Base-by-base conservation (phyloP, 148 eudicot species). In the Cornus suecica region DNA sequence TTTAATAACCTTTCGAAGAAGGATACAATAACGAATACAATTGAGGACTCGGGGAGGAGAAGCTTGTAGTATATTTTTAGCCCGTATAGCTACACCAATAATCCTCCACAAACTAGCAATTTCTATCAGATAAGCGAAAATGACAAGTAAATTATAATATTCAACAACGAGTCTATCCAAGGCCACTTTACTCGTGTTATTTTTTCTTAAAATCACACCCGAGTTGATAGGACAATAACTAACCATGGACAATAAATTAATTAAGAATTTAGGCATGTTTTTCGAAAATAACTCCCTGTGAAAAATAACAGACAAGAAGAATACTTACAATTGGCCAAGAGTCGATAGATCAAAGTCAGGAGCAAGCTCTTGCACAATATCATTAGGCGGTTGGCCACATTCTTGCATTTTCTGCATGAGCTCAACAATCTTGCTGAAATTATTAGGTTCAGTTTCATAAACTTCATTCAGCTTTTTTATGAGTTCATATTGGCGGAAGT, bases 361-460 rank as follows among this genome's bases (percentile, higher is more conserved):
- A 85, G 93, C 93, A 48, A 95, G 90, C 88, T 95, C 99, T 54
- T 86, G 86, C 70, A 93, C 94, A 42, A 95, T 95, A 73, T 95
- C 99, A 81, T 83, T 91, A 14, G 99, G 99, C 1, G 98, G 99
- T 77, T 93, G 98, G 31, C 99, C 99, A 77, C 99, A 95, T 77
- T 95, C 99, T 84, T 95, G 99, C 97, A 95, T 95, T 80, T 88
- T 95, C 88, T 95, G 99, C 99, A 95, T 93, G 54, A 95, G 94
- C 82, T 93, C 98, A 64, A 95, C 91, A 72, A 95, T 93, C 84
- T 90, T 95, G 86, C 87, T 87, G 82, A 95, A 95, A 88, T 95
- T 95, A 31, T 77, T 77, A 42, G 99, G 94, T 76, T 93, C 94
- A 34, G 84, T 83, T 83, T 95, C 99, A 74, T 95, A 95, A 24